These are phyloP conservation scores for Lactarius sp. DNA, from an alignment of 768 basidiomycete genomes.

Conservation along the genomic window DNA sequence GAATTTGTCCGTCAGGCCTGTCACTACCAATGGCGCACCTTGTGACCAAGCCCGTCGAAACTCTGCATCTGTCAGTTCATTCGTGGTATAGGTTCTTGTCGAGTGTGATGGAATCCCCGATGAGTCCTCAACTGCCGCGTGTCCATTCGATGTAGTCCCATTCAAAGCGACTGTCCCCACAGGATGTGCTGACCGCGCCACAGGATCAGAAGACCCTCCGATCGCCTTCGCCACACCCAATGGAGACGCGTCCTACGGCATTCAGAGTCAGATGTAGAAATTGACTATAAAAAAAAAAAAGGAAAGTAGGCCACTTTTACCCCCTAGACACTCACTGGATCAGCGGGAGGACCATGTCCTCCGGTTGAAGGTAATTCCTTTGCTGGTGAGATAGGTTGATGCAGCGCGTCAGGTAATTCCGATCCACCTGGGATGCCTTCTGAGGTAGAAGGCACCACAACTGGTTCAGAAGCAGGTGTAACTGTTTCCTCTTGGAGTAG, in stretches of 20 bases:
- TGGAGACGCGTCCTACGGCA: not conserved
- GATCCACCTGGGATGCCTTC: not conserved
- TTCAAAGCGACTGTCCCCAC: not conserved
- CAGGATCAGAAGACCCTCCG: constrained; percentile 4
- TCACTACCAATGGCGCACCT: constrained; percentile 78
- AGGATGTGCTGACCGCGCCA: not conserved
- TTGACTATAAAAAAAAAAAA: not conserved
- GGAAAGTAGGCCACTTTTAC: not conserved
- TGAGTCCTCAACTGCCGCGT: constrained; percentile 3
- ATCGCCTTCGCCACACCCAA: not conserved
- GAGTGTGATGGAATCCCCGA: constrained; percentile 32
- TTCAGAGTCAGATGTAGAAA: not conserved
- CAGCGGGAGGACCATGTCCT: not conserved
- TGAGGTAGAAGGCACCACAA: not conserved
- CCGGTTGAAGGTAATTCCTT: not conserved
- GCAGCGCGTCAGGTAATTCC: not conserved
- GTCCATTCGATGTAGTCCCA: not conserved
- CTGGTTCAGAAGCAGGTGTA: not conserved
- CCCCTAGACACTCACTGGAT: not conserved
- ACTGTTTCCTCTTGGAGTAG: constrained; percentile 36
- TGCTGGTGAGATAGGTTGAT: not conserved
- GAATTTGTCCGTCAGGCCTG: constrained; percentile 56
- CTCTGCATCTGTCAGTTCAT: constrained; percentile 48
- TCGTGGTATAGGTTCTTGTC: constrained; percentile 43
- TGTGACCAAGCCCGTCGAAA: constrained; percentile 68